These are phyloP conservation scores for Diaporthe sp. DNA, from an alignment of 2,329 filamentous ascomycete genomes.

Conservation along the genomic window DNA sequence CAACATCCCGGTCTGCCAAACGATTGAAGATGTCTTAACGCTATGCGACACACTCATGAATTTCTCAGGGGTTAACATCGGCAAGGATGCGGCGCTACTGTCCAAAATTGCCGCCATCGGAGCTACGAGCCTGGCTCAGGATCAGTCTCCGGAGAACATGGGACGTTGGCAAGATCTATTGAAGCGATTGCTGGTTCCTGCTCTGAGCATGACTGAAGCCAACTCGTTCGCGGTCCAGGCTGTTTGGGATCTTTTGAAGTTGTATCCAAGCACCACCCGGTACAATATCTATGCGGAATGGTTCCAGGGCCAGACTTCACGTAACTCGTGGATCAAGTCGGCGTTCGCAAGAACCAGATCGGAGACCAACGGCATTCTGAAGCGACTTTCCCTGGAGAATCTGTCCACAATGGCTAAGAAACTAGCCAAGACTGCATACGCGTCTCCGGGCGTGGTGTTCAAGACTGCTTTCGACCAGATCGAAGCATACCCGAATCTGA, in stretches of 20 bases:
- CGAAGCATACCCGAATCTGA: slow-evolving; percentile 94
- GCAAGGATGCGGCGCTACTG: slow-evolving; percentile 82
- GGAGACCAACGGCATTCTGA: slow-evolving; percentile 88
- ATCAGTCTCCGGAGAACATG: slow-evolving; percentile 78
- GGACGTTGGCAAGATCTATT: slow-evolving; percentile 88
- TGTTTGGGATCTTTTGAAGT: slow-evolving; percentile 85
- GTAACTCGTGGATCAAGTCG: slow-evolving; percentile 80
- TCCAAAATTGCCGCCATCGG: slow-evolving; percentile 91
- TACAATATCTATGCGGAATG: slow-evolving; percentile 96
- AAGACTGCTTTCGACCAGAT: slow-evolving; percentile 90
- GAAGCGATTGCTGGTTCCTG: slow-evolving; percentile 86
- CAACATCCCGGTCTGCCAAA: slow-evolving; percentile 92
- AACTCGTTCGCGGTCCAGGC: slow-evolving; percentile 90
- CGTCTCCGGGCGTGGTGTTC: slow-evolving; percentile 93
- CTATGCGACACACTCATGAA: slow-evolving; percentile 89
- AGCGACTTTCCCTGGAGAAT: slow-evolving; percentile 90
- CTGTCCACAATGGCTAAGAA: slow-evolving; percentile 87
- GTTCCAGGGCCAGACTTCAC: slow-evolving; percentile 84
- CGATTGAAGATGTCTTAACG: slow-evolving; percentile 89
- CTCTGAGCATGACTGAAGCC: slow-evolving; percentile 86
- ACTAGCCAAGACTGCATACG: slow-evolving; percentile 91
- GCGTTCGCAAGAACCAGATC: slow-evolving; percentile 83
- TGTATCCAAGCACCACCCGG: slow-evolving; percentile 81
- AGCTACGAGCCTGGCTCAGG: slow-evolving; percentile 78
- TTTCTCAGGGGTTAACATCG: slow-evolving; percentile 89